Conservation (phyloP, 768 basidiomycete genomes). For the Mycena pura region DNA sequence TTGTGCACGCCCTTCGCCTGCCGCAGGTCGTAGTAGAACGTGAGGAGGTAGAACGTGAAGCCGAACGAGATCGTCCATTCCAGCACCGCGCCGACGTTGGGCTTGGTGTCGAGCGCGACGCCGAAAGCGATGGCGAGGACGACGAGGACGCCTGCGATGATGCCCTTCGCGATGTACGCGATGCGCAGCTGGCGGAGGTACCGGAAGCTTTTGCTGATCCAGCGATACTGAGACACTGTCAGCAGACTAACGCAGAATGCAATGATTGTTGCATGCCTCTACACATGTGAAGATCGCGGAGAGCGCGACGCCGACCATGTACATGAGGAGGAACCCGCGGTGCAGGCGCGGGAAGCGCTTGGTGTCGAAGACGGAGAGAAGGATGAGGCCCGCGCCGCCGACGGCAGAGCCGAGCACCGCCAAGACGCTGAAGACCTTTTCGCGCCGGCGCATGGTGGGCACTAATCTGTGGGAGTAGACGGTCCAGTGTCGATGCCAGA, state of each 20-base stretch:
- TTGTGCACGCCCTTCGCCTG: conserved; percentile 59
- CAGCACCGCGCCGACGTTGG: conserved; percentile 64
- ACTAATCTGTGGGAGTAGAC: conserved; percentile 56
- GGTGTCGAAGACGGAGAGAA: conserved; percentile 78
- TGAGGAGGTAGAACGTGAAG: conserved; percentile 75
- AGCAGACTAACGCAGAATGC: not conserved
- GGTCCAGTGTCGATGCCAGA: not conserved
- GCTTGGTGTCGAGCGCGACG: conserved; percentile 50
- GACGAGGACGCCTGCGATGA: conserved; percentile 65
- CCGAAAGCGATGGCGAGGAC: conserved; percentile 69
- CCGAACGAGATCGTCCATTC: conserved; percentile 81
- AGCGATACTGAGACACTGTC: conserved; percentile 55
- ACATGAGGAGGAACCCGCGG: conserved; percentile 69
- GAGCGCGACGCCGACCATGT: conserved; percentile 73
- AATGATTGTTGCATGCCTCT: conserved; percentile 52
- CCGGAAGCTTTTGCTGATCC: conserved; percentile 64
- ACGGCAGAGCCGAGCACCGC: conserved; percentile 67
- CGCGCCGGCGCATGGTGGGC: conserved; percentile 62
- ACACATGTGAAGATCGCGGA: conserved; percentile 77
- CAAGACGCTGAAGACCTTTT: conserved; percentile 60
- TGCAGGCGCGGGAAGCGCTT: conserved; percentile 58
- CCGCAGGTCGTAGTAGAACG: conserved; percentile 76
- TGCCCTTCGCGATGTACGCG: conserved; percentile 68
- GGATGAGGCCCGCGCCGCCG: conserved; percentile 68
- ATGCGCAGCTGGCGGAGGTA: conserved; percentile 50